These are phyloP conservation scores for Malassezia restricta DNA, from an alignment of 1,284 basidiomycete genomes.

Conservation along the genomic window DNA sequence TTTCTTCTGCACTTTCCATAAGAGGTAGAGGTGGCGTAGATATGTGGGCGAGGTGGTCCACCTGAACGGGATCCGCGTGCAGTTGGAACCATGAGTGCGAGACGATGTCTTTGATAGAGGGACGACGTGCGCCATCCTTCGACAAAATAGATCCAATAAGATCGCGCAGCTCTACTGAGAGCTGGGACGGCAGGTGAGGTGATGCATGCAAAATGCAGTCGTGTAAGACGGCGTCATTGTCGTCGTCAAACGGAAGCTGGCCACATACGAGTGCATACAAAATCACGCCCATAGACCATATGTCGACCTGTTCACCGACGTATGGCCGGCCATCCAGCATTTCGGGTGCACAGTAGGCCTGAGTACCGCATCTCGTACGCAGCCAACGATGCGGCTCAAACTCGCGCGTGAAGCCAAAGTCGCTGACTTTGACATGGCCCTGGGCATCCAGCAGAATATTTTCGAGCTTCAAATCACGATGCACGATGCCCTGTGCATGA, in stretches of 20 bases:
- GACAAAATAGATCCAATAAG: slow-evolving; percentile 69
- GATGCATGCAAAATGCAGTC: slow-evolving; percentile 72
- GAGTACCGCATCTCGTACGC: slow-evolving; percentile 94
- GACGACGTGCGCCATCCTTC: slow-evolving; percentile 63
- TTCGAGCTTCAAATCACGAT: slow-evolving; percentile 52
- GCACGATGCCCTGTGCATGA: slow-evolving; percentile 47
- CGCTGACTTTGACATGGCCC: slow-evolving; percentile 57
- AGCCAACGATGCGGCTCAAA: slow-evolving; percentile 70
- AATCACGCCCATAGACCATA: slow-evolving; percentile 94
- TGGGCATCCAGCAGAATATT: slow-evolving; percentile 49
- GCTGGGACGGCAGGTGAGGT: slow-evolving; percentile 63
- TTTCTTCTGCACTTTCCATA: slow-evolving; percentile 67
- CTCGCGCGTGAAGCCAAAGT: slow-evolving; percentile 92
- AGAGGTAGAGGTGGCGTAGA: slow-evolving; percentile 9
- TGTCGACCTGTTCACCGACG: slow-evolving; percentile 82
- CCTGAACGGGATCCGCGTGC: background rate
- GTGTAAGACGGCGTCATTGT: slow-evolving; percentile 81
- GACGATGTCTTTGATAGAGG: slow-evolving; percentile 72
- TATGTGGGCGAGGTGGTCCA: background rate
- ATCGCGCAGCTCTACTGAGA: slow-evolving; percentile 78
- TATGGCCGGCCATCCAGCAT: slow-evolving; percentile 84
- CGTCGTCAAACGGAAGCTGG: slow-evolving; percentile 91
- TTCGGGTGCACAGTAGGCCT: slow-evolving; percentile 86
- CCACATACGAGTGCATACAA: slow-evolving; percentile 87
- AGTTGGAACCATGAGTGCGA: slow-evolving; percentile 71